phyloP scores from a whole-genome alignment of 306 rosid species.

The Dryas octopetala region DNA sequence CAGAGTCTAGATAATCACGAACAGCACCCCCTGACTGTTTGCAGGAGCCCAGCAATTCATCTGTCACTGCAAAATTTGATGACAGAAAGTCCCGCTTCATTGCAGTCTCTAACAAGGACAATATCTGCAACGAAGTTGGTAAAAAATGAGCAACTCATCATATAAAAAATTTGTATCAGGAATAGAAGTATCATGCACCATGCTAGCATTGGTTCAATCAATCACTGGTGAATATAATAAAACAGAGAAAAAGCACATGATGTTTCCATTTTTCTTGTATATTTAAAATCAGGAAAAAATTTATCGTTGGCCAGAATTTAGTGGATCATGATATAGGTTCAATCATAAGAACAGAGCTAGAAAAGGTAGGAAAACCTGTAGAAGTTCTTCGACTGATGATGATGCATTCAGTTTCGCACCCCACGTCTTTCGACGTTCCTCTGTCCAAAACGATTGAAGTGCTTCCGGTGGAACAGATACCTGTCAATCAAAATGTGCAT shows the following conservation, averaged over 20 bases:
- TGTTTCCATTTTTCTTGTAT: neutral
- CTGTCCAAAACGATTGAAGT: conserved; percentile 69
- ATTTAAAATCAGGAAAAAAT: neutral
- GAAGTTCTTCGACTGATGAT: conserved; percentile 67
- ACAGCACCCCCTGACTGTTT: conserved; percentile 37
- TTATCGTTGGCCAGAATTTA: neutral
- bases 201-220: neutral
- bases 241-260: neutral
- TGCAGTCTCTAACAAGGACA: conserved; percentile 69
- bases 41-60: conserved; percentile 60
- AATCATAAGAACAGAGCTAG: conserved; percentile 2
- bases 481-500: conserved; percentile 44
- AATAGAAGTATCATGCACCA: neutral
- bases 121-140: conserved; percentile 49
- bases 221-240: neutral
- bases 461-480: conserved; percentile 78
- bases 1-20: conserved; percentile 41
- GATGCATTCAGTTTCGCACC: conserved; percentile 64
- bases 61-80: conserved; percentile 64
- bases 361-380: conserved; percentile 55
- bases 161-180: neutral
- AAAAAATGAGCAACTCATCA: conserved; percentile 20
- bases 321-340: neutral
- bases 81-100: conserved; percentile 68
- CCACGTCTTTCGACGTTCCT: conserved; percentile 67